phyloP scores from a whole-genome alignment of 2,329 filamentous ascomycete species.

The Hymenoscyphus fraxineus region DNA sequence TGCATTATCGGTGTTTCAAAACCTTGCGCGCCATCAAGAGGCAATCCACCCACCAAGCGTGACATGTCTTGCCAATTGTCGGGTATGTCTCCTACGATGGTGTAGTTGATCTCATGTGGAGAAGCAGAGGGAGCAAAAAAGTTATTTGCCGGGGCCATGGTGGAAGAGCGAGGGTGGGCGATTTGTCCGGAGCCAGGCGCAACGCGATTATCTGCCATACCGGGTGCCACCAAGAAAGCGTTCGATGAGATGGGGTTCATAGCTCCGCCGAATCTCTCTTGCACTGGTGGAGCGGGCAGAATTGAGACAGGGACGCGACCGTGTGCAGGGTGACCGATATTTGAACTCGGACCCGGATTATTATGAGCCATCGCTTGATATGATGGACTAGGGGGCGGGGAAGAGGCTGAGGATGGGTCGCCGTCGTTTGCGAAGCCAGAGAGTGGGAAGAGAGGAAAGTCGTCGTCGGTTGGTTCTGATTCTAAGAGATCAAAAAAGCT shows the following conservation, averaged over 20 bases:
- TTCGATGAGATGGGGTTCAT: too few relatives aligned
- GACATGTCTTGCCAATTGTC: not conserved
- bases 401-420: too few relatives aligned
- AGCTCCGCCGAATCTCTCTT: too few relatives aligned
- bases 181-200: too few relatives aligned
- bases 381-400: not conserved
- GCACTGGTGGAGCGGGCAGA: too few relatives aligned
- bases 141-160: not conserved
- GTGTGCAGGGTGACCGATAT: too few relatives aligned
- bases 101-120: not conserved
- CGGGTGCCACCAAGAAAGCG: too few relatives aligned
- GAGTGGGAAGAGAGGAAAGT: not conserved
- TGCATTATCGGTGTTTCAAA: not conserved
- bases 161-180: not conserved
- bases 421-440: not conserved
- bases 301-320: too few relatives aligned
- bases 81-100: not conserved
- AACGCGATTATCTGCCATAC: too few relatives aligned
- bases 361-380: not conserved
- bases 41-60: not conserved
- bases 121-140: not conserved
- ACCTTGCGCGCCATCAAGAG: not conserved
- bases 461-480: not conserved
- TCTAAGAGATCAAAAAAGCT: not conserved
- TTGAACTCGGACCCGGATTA: too few relatives aligned